Conservation (phyloP, 768 basidiomycete species). For the Macrolepiota fuliginosa region DNA sequence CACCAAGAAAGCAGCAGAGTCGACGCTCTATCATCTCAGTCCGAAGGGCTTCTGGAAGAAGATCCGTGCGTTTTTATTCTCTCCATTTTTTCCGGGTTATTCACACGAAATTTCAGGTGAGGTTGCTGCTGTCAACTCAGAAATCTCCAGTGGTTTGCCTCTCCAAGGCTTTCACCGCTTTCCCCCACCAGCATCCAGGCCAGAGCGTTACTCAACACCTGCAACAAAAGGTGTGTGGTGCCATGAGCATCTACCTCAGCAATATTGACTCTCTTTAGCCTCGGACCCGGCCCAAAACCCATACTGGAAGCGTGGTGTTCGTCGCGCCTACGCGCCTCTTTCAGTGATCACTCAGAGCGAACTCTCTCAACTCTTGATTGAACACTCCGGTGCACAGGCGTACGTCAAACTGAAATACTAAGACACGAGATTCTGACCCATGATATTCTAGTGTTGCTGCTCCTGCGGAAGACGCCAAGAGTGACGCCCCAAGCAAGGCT, state of each 20-base stretch:
- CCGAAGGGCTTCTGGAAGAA: conserved; percentile 97
- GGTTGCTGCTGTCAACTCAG: conserved; percentile 79
- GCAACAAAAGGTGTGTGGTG: conserved; percentile 72
- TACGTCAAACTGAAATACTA: conserved; percentile 37
- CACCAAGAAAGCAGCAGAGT: conserved; percentile 79
- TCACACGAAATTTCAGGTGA: conserved; percentile 55
- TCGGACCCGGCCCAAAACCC: conserved; percentile 87
- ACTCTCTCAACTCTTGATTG: conserved; percentile 75
- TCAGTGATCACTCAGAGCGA: conserved; percentile 86
- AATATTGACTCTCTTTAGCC: conserved; percentile 40
- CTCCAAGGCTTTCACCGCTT: conserved; percentile 69
- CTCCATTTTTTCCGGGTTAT: neutral
- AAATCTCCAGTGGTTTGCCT: conserved; percentile 89
- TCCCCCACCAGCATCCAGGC: conserved; percentile 85
- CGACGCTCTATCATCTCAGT: conserved; percentile 86
- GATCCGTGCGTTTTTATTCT: conserved; percentile 63
- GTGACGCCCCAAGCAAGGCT: conserved; percentile 43
- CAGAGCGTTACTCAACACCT: conserved; percentile 83
- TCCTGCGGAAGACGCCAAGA: conserved; percentile 42
- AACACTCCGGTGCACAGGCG: conserved; percentile 67
- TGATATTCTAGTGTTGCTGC: conserved; percentile 45
- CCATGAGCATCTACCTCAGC: neutral
- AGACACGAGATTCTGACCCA: neutral
- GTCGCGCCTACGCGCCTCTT: conserved; percentile 88
- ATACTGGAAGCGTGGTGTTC: conserved; percentile 96